Evolutionary conservation across 306 rosid genomes (phyloP).

Genomic region (Leucaena leucocephala): DNA sequence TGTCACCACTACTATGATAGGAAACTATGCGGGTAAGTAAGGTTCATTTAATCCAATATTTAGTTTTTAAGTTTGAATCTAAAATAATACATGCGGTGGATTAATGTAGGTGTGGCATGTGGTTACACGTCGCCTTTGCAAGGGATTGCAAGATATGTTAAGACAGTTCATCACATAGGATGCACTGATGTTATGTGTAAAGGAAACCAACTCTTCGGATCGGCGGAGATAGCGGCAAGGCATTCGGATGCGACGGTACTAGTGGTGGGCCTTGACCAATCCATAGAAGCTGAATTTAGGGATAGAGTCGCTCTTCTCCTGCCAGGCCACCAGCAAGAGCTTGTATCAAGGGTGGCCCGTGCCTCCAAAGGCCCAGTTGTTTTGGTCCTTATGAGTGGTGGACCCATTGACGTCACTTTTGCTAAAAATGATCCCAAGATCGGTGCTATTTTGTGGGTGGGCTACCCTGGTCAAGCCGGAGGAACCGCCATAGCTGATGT

Average conservation of each 20-base stretch:
- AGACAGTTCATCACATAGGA: conserved; percentile 61
- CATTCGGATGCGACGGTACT: conserved; percentile 64
- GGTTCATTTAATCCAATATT: background rate
- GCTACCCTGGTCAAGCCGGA: conserved; percentile 80
- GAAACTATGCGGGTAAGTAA: conserved; percentile 73
- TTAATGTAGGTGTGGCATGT: conserved; percentile 56
- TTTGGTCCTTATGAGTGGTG: conserved; percentile 82
- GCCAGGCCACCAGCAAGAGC: conserved; percentile 79
- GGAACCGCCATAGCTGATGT: conserved; percentile 75
- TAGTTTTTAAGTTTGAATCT: background rate
- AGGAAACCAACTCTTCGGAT: conserved; percentile 49
- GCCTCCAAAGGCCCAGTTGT: conserved; percentile 76
- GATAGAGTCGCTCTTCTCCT: conserved; percentile 64
- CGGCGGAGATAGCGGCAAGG: conserved; percentile 65
- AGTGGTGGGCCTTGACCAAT: conserved; percentile 85
- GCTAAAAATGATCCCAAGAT: conserved; percentile 67
- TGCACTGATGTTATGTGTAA: conserved; percentile 62
- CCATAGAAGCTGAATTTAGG: conserved; percentile 76
- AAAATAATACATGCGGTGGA: background rate
- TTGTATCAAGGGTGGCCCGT: conserved; percentile 59
- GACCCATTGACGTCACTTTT: conserved; percentile 78
- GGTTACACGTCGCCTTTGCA: conserved; percentile 79
- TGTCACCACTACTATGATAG: conserved; percentile 85
- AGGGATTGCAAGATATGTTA: conserved; percentile 77
- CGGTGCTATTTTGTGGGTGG: conserved; percentile 70